phyloP scores from a whole-genome alignment of 2,329 filamentous ascomycete species.

The Penicillium sp. region DNA sequence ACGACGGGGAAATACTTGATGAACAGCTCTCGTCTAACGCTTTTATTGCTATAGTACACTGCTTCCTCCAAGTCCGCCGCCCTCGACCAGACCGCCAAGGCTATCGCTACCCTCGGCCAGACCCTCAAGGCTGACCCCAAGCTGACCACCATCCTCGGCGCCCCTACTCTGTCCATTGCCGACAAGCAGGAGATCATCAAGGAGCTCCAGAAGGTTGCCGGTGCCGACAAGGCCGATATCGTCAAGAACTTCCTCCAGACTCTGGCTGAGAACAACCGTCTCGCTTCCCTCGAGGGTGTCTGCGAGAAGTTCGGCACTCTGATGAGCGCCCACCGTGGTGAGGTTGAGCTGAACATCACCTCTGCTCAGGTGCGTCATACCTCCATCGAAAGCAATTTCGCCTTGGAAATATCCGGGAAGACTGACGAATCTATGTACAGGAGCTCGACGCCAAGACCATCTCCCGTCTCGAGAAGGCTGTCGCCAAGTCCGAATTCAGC shows the following conservation, averaged over 20 bases:
- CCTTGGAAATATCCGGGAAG: neutral
- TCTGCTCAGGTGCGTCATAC: slow-evolving; percentile 73
- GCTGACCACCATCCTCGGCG: slow-evolving; percentile 72
- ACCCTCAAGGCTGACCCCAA: slow-evolving; percentile 82
- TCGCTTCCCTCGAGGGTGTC: slow-evolving; percentile 79
- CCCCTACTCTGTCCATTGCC: slow-evolving; percentile 74
- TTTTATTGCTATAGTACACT: slow-evolving; percentile 72
- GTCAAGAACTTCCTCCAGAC: slow-evolving; percentile 92
- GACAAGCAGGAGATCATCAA: slow-evolving; percentile 87
- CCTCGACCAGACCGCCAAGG: slow-evolving; percentile 83
- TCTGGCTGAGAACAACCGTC: slow-evolving; percentile 94
- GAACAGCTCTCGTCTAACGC: slow-evolving; percentile 17
- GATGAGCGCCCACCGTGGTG: slow-evolving; percentile 86
- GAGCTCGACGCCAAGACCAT: slow-evolving; percentile 86
- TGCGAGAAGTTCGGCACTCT: slow-evolving; percentile 84
- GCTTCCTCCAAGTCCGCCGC: slow-evolving; percentile 84
- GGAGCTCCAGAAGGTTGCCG: slow-evolving; percentile 84
- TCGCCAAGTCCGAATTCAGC: slow-evolving; percentile 86
- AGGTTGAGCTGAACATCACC: slow-evolving; percentile 91
- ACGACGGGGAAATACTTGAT: slow-evolving; percentile 3
- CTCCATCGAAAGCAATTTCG: neutral
- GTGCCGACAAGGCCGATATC: slow-evolving; percentile 72
- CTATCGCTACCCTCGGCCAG: slow-evolving; percentile 70
- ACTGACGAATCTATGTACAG: slow-evolving; percentile 47
- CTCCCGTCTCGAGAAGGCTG: slow-evolving; percentile 79